Percentiles rank a stretch among this genome's conserved stretches.
Conservation (phyloP, 2,329 filamentous ascomycete species). For the Aspergillus costaricaensis region DNA sequence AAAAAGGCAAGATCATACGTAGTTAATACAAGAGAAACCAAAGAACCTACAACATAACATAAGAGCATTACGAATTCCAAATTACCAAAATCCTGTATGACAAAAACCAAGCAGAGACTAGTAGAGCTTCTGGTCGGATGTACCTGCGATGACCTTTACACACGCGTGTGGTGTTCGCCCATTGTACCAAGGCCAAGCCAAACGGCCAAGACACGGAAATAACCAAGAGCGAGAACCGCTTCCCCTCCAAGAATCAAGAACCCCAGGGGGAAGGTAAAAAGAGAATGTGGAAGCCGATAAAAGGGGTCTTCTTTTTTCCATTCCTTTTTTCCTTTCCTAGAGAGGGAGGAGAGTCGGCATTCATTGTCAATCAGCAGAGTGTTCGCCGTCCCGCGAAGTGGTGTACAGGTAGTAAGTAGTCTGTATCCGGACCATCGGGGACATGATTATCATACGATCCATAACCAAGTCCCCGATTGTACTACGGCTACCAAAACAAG, state of each 20-base stretch:
- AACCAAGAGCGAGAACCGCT: neutral
- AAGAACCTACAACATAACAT: too few species aligned
- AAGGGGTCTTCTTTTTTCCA: too few species aligned
- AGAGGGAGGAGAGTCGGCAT: too few species aligned
- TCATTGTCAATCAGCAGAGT: too few species aligned
- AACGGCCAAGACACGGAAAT: neutral
- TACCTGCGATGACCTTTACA: neutral
- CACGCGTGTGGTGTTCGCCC: neutral
- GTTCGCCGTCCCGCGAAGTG: too few species aligned
- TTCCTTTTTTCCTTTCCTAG: too few species aligned
- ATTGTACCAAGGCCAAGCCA: neutral
- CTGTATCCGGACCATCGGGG: neutral
- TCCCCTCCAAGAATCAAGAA: neutral
- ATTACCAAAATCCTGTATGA: neutral
- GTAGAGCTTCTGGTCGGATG: neutral
- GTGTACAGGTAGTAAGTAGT: too few species aligned
- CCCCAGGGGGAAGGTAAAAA: neutral
- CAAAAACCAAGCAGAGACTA: neutral
- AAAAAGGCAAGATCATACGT: neutral
- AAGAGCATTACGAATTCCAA: neutral
- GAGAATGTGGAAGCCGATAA: too few species aligned
- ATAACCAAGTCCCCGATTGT: neutral
- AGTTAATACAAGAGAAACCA: neutral
- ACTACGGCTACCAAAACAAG: neutral
- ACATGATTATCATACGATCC: conserved; percentile 4